Evolutionary conservation across 192 early-diverging fungal species (phyloP).

Genomic region (Entomortierella parvispora): DNA sequence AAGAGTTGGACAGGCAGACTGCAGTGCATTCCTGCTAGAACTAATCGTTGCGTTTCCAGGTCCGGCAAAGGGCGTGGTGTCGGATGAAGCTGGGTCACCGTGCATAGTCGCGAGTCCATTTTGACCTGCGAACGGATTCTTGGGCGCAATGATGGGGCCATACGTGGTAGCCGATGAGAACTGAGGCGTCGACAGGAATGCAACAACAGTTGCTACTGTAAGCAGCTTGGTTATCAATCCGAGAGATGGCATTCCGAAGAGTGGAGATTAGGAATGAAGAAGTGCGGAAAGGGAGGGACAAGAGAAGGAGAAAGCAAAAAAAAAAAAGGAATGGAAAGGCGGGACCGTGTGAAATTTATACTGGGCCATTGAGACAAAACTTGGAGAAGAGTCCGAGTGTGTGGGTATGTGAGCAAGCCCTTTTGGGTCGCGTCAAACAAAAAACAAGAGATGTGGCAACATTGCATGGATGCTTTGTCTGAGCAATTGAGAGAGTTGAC

Average conservation of each 20-base stretch:
- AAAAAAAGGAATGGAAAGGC: too few species aligned
- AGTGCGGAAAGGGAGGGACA: neutral
- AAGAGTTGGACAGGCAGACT: constrained; percentile 34
- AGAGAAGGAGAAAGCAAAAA: too few species aligned
- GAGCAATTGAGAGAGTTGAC: neutral
- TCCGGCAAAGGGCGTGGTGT: constrained; percentile 35
- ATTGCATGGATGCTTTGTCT: constrained; percentile 9
- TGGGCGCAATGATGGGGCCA: constrained; percentile 23
- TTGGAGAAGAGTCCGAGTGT: too few species aligned
- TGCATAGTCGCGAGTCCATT: constrained; percentile 34
- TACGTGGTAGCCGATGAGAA: constrained; percentile 20
- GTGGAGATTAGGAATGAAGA: neutral
- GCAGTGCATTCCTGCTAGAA: constrained; percentile 19
- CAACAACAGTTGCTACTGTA: constrained; percentile 11
- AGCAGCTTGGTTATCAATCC: constrained; percentile 13
- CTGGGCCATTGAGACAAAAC: too few species aligned
- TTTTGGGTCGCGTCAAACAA: constrained; percentile 7
- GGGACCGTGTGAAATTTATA: constrained; percentile 14
- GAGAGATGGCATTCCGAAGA: constrained; percentile 18
- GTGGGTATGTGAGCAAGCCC: neutral
- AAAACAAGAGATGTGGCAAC: constrained; percentile 19
- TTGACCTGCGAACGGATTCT: constrained; percentile 23
- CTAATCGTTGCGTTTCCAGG: constrained; percentile 24
- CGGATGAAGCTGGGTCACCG: constrained; percentile 30
- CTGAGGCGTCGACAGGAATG: constrained; percentile 15